phyloP scores from a whole-genome alignment of 345 rosid genomes.

The Rhodamnia rubescens region DNA sequence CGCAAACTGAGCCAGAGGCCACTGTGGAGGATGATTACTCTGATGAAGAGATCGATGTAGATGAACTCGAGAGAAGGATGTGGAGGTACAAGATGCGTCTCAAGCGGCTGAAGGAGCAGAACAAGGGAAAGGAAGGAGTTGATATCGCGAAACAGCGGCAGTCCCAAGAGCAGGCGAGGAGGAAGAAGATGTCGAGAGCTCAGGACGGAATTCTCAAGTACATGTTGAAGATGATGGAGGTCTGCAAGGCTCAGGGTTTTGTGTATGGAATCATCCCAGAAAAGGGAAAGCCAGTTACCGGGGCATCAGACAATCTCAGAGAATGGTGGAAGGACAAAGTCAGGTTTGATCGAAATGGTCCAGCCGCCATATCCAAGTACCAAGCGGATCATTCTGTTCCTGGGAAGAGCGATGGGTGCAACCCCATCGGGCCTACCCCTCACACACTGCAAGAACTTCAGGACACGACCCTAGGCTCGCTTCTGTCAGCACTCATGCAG shows the following conservation, averaged over 20 bases:
- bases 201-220: conserved; percentile 82
- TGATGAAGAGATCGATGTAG: conserved; percentile 64
- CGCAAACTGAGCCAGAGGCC: conserved; percentile 46
- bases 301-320: conserved; percentile 82
- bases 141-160: conserved; percentile 57
- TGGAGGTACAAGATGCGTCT: conserved; percentile 71
- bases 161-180: conserved; percentile 67
- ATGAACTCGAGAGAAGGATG: conserved; percentile 78
- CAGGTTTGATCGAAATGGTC: conserved; percentile 87
- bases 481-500: conserved; percentile 78
- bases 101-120: conserved; percentile 64
- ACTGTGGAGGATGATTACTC: conserved; percentile 37
- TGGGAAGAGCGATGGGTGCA: conserved; percentile 37
- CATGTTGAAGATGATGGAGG: conserved; percentile 87
- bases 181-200: conserved; percentile 72
- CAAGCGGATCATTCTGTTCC: conserved; percentile 46
- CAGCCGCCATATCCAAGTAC: conserved; percentile 74
- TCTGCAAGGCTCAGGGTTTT: conserved; percentile 82
- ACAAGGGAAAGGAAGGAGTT: conserved; percentile 31
- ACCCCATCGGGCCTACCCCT: conserved; percentile 49
- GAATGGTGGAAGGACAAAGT: conserved; percentile 99
- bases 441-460: conserved; percentile 87
- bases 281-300: conserved; percentile 81
- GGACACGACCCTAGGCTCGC: conserved; percentile 93
- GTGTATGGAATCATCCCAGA: conserved; percentile 85